Base-by-base conservation (phyloP, 192 early-diverging fungal genomes). In the Cladochytrium replicatum region DNA sequence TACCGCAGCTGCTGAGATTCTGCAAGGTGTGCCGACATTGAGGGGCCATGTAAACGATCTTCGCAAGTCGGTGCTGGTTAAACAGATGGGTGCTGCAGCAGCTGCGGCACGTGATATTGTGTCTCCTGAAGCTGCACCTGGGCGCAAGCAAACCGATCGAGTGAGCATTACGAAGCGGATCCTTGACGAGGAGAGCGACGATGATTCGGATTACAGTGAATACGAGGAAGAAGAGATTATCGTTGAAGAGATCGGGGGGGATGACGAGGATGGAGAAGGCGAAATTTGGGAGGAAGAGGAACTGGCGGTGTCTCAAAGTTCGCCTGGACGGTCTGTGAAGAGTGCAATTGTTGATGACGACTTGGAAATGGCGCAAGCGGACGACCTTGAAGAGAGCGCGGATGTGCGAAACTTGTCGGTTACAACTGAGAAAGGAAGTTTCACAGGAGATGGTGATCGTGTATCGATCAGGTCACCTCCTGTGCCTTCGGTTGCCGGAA, bases 281-380 rank as follows among this genome's bases (percentile, higher is more conserved):
- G 55, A 55, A 23, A 42, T 28, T 29, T 38, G 44, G 7, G 57
- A 53, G 42, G 49, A 72, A 5, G 41, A 50, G 47, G 61, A 31
- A 2, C 23, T 13, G 25, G 42, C 54, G 17, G 56, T 57, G 47
- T n/a, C 29, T 1, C 17, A 21, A 45, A n/a, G n/a, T n/a, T n/a
- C n/a, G n/a, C n/a, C n/a, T n/a, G n/a, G n/a, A n/a, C 9, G 4
- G n/a, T n/a, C 3, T 32, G 41, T 25, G 6, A 25, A 1, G 2
- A 1, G 6, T 6, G 23, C 6, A 6, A 43, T 1, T 3, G 2
- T 1, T 9, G 15, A 48, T n/a, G 4, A 3, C 2, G n/a, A 44
- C 3, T 13, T 40, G 26, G 13, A 0, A 48, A 44, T 40, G 15
- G 0, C 0, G 3, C 25, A 48, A 15, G 15, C 25, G 9, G 47